These are phyloP conservation scores for Colletotrichum tabaci DNA, from an alignment of 2,329 filamentous ascomycete genomes.

Conservation along the genomic window DNA sequence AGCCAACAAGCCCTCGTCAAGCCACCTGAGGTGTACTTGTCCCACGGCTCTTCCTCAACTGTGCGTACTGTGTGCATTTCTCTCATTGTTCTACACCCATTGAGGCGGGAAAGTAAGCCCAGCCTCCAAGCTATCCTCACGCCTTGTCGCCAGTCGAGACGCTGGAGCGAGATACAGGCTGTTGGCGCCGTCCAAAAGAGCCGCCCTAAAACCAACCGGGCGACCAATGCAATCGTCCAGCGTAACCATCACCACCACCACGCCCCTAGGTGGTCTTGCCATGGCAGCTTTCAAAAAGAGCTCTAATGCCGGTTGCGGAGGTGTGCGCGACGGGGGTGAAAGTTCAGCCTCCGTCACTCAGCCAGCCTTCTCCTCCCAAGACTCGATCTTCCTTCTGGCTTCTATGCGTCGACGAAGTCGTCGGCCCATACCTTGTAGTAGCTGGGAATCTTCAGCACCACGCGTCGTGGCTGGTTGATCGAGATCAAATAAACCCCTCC, in stretches of 20 bases:
- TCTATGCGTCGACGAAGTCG: slow-evolving; percentile 7
- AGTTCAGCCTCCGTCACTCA: slow-evolving; percentile 11
- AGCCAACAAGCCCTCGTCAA: slow-evolving; percentile 25
- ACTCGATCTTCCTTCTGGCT: slow-evolving; percentile 9
- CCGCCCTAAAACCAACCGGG: slow-evolving; percentile 6
- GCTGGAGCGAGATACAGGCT: background rate
- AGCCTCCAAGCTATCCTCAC: slow-evolving; percentile 16
- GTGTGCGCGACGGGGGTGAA: background rate
- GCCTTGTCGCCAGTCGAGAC: slow-evolving; percentile 22
- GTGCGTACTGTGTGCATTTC: slow-evolving; percentile 37
- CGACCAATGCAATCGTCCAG: slow-evolving; percentile 28
- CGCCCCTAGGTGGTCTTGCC: slow-evolving; percentile 25
- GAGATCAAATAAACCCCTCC: no score
- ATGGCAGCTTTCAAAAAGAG: slow-evolving; percentile 7
- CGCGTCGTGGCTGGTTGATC: slow-evolving; percentile 31
- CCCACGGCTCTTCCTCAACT: slow-evolving; percentile 12
- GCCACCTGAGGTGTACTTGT: slow-evolving; percentile 20
- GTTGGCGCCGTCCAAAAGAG: slow-evolving; percentile 13
- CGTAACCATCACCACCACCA: slow-evolving; percentile 9
- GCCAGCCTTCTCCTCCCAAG: slow-evolving; percentile 25
- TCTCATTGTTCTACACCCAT: background rate
- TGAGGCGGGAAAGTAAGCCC: background rate
- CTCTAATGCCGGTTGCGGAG: slow-evolving; percentile 22
- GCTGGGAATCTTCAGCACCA: slow-evolving; percentile 4
- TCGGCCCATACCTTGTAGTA: background rate